Percentiles rank a stretch among this genome's conserved stretches.
These are phyloP conservation scores for Apiospora aurea DNA, from an alignment of 2,329 filamentous ascomycete species.

Conservation along the genomic window DNA sequence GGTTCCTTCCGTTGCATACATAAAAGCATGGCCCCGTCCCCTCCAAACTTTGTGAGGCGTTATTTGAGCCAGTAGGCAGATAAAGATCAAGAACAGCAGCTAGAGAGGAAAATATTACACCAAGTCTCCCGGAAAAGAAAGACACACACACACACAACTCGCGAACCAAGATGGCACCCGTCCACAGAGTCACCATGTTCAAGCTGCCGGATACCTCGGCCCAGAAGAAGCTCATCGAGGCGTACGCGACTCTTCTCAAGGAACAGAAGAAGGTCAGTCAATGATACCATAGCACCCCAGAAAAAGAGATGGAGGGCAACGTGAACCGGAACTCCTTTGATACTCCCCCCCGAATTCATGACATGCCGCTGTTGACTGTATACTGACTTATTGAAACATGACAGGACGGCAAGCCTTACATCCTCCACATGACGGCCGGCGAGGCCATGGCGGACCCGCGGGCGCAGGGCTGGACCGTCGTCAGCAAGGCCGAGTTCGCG, in stretches of 20 bases:
- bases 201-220: conserved; percentile 55
- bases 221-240: conserved; percentile 52
- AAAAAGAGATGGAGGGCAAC: too few species aligned
- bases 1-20: neutral
- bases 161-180: conserved; percentile 46
- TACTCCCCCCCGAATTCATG: conserved; percentile 6
- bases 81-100: too few species aligned
- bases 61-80: too few species aligned
- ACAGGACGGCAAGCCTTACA: conserved; percentile 76
- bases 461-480: conserved; percentile 61
- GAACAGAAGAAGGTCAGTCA: conserved; percentile 51
- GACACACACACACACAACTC: neutral
- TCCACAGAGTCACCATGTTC: conserved; percentile 61
- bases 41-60: neutral
- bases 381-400: neutral
- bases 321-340: too few species aligned
- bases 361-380: neutral
- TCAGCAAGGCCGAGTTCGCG: conserved; percentile 59
- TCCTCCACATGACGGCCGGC: conserved; percentile 63
- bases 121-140: neutral
- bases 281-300: too few species aligned
- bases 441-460: conserved; percentile 55
- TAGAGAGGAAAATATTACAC: neutral
- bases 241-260: conserved; percentile 50
- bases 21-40: neutral